Evolutionary conservation across 2,329 filamentous ascomycete genomes (phyloP).

Genomic region (Fusarium domesticum): DNA sequence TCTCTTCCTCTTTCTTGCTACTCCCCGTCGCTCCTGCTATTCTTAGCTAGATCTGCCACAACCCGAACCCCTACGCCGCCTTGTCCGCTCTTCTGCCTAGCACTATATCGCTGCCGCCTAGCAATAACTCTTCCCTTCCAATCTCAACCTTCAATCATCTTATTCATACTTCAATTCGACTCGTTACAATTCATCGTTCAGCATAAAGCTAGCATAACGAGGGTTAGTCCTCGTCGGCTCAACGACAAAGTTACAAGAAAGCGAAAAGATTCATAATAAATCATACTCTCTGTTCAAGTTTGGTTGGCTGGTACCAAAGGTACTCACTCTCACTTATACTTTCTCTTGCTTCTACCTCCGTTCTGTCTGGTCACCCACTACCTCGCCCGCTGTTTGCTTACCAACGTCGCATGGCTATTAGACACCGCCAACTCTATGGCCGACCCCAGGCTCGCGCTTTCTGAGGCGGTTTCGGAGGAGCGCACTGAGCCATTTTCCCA

Average conservation of each 20-base stretch:
- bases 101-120: background rate
- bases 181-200: background rate
- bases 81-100: background rate
- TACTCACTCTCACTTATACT: constrained; percentile 23
- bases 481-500: constrained; percentile 58
- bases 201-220: background rate
- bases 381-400: constrained; percentile 26
- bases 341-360: constrained; percentile 7
- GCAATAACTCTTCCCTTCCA: background rate
- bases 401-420: constrained; percentile 30
- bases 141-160: background rate
- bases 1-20: too few relatives aligned
- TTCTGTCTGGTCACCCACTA: constrained; percentile 9
- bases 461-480: constrained; percentile 44
- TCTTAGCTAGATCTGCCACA: constrained; percentile 2
- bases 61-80: background rate
- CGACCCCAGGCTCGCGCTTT: constrained; percentile 41
- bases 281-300: constrained; percentile 15
- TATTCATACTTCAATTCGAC: background rate
- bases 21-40: background rate
- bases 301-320: constrained; percentile 25
- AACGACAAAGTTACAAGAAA: constrained; percentile 11
- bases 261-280: constrained; percentile 8
- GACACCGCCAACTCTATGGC: constrained; percentile 40
- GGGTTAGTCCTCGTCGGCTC: background rate